A percentile compares a stretch with the other conserved stretches of the same genome.
Evolutionary conservation across 176 grass and related monocot species (phyloP).

Genomic region (Carex scoparia): DNA sequence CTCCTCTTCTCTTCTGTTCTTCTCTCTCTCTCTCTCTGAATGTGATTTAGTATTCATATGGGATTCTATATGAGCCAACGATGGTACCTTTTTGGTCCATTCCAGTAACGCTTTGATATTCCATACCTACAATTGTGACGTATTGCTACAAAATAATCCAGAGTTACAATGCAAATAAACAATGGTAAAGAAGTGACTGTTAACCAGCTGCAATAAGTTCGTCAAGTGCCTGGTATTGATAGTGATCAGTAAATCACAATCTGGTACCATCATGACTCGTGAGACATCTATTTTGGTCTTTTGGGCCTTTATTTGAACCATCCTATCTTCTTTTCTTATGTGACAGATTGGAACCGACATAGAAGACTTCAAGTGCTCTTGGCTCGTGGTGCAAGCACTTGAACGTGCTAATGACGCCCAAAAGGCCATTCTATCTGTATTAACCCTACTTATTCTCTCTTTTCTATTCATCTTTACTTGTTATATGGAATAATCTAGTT

Average conservation of each 20-base stretch:
- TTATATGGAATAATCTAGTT: background rate
- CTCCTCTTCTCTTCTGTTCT: background rate
- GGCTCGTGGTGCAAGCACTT: constrained; percentile 94
- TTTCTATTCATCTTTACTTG: constrained; percentile 14
- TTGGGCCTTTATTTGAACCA: background rate
- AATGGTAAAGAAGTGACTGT: background rate
- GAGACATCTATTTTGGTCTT: background rate
- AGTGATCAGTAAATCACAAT: background rate
- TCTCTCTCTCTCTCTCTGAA: background rate
- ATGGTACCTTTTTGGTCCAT: background rate
- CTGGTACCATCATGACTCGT: background rate
- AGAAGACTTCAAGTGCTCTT: constrained; percentile 94
- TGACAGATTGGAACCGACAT: constrained; percentile 95
- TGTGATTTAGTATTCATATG: background rate
- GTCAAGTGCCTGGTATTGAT: background rate
- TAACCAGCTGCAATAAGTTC: background rate
- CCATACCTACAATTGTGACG: background rate
- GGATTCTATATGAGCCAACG: background rate
- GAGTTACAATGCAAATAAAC: background rate
- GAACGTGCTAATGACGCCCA: constrained; percentile 53
- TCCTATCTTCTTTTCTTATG: constrained; percentile 15
- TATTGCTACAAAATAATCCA: background rate
- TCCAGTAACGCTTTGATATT: background rate
- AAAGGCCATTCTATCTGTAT: constrained; percentile 60
- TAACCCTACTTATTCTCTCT: constrained; percentile 13